Evolutionary conservation across 2,329 filamentous ascomycete genomes (phyloP), one percentile per base, ranked within the genome.

Genomic region (Fusarium sp.): DNA sequence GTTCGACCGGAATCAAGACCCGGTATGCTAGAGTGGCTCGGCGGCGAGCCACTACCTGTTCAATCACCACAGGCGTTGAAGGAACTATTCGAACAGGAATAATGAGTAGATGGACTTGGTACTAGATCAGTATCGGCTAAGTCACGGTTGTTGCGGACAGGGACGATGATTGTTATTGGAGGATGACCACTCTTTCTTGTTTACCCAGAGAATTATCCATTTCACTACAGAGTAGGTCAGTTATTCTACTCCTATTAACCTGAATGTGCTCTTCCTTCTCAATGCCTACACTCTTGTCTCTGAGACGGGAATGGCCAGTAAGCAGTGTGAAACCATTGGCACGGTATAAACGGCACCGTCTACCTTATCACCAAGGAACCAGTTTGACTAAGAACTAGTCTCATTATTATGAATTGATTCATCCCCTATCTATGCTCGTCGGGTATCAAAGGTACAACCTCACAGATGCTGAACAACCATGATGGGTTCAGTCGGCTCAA

Each of bases 1-100:
- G 16, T n/a, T 47, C 24, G 16, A n/a, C 35, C 60, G 20, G 42
- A 20, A 11, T 20, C 59, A 31, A 62, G 27, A 16, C 50, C 34
- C n/a, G 56, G 57, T 11, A 38, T 62, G 9, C n/a, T 45, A 13
- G 67, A 74, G 14, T 64, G 29, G 50, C 57, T 52, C 22, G 52
- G 31, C 2, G 42, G 62, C n/a, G 27, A 57, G 9, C 35, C 67
- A 20, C 16, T 22, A 10, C 18, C 45, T 11, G 20, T 24, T 24
- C 66, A 62, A 20, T 67, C 65, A 7, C 64, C 58, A 6, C 13
- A 52, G 10, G 11, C 37, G 11, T 22, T 71, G 38, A 74, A 67
- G 22, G 60, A 47, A 18, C 4, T 71, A 20, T 71, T 67, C 18
- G 45, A 65, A 29, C 13, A 50, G 14, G 61, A 62, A 14, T 34